These are phyloP conservation scores for Domatiomyces globalis DNA, from an alignment of 2,329 filamentous ascomycete genomes.

Conservation along the genomic window DNA sequence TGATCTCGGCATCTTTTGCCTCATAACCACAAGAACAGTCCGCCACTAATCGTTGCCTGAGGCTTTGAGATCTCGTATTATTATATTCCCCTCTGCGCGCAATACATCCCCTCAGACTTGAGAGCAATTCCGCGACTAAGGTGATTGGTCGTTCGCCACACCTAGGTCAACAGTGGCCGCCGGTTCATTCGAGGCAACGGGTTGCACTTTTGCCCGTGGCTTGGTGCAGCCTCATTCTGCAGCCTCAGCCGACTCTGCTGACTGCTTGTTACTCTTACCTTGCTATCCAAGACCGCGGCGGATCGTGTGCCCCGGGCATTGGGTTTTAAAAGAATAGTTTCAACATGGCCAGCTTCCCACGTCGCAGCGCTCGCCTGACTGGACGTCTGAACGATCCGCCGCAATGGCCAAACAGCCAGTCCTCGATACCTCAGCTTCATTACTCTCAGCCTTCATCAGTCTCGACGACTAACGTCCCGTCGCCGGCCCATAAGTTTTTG, in stretches of 20 bases:
- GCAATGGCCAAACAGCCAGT: background rate
- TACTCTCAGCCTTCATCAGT: slow-evolving; percentile 1
- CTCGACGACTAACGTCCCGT: slow-evolving; percentile 16
- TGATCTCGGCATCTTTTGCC: background rate
- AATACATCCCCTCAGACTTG: background rate
- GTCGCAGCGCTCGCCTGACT: slow-evolving; percentile 4
- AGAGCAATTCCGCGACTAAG: background rate
- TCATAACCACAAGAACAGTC: background rate
- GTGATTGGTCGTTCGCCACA: background rate
- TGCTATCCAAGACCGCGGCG: too few relatives aligned
- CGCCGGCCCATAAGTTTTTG: slow-evolving; percentile 13
- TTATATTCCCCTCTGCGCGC: background rate
- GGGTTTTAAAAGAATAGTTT: background rate
- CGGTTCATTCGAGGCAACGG: background rate
- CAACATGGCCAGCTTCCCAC: slow-evolving; percentile 5
- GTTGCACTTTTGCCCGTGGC: too few relatives aligned
- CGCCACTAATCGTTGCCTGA: background rate
- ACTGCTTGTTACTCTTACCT: background rate
- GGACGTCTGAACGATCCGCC: slow-evolving; percentile 2
- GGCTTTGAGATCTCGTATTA: background rate
- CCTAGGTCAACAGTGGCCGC: background rate
- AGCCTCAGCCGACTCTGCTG: background rate
- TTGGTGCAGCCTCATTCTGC: background rate
- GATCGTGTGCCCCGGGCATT: background rate
- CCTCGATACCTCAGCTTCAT: background rate